These are phyloP conservation scores for Trametes cinnabarina DNA, from an alignment of 768 basidiomycete species.

Conservation along the genomic window DNA sequence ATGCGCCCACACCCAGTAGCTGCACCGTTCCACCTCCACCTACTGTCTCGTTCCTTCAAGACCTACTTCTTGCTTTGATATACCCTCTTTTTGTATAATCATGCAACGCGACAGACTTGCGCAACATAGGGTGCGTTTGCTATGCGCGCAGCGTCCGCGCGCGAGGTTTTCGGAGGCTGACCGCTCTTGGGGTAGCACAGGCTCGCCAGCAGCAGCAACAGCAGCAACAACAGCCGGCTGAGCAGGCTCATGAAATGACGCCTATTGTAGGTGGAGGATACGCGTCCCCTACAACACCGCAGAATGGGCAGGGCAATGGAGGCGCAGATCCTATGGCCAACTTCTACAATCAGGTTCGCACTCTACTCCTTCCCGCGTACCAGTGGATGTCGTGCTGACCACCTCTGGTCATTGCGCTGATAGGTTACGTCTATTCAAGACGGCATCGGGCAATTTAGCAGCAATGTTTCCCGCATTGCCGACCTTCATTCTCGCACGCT, in stretches of 20 bases:
- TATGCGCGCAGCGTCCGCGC: background rate
- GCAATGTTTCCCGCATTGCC: slow-evolving; percentile 65
- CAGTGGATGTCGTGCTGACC: no score
- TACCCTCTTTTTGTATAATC: slow-evolving; percentile 14
- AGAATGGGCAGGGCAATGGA: slow-evolving; percentile 23
- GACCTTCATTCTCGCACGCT: slow-evolving; percentile 74
- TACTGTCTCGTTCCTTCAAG: background rate
- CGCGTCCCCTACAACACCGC: slow-evolving; percentile 20
- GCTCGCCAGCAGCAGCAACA: slow-evolving; percentile 31
- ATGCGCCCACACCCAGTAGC: background rate
- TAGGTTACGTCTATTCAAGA: slow-evolving; percentile 81
- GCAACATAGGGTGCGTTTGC: slow-evolving; percentile 26
- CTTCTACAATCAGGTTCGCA: slow-evolving; percentile 34
- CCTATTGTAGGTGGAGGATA: slow-evolving; percentile 17
- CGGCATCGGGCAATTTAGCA: slow-evolving; percentile 60
- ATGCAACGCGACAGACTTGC: slow-evolving; percentile 32
- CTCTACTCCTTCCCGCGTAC: no score
- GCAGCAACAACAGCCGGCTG: slow-evolving; percentile 27
- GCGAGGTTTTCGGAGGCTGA: slow-evolving; percentile 2
- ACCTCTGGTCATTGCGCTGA: no score
- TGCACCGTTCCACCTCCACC: background rate
- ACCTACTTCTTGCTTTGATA: slow-evolving; percentile 8
- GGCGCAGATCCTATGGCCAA: slow-evolving; percentile 27
- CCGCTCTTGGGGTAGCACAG: slow-evolving; percentile 16
- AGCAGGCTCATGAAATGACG: slow-evolving; percentile 32